A percentile compares a stretch with the other conserved stretches of the same genome.
Evolutionary conservation across 1,284 basidiomycete species (phyloP).

Genomic region (Irpex lacteus): DNA sequence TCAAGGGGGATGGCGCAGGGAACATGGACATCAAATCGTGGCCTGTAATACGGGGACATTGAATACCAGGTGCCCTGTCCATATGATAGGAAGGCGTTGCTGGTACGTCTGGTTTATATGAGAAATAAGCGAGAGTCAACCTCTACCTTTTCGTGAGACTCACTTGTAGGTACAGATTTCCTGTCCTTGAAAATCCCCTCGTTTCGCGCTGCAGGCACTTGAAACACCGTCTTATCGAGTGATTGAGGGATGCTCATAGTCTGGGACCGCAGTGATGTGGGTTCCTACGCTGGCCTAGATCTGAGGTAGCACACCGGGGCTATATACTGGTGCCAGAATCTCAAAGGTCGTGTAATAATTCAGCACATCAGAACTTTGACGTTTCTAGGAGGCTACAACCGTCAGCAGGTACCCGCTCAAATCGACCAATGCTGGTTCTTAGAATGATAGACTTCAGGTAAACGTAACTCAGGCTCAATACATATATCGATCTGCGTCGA

Average conservation of each 20-base stretch:
- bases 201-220: background rate
- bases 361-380: background rate
- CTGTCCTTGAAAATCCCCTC: background rate
- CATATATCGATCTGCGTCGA: background rate
- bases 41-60: constrained; percentile 3
- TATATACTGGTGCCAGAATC: background rate
- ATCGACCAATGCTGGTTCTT: background rate
- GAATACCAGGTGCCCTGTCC: background rate
- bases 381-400: background rate
- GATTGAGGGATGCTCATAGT: too few species aligned
- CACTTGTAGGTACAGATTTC: background rate
- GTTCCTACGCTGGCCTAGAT: background rate
- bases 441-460: background rate
- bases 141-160: background rate
- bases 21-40: constrained; percentile 12
- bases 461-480: background rate
- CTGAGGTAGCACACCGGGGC: background rate
- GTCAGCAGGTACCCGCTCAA: background rate
- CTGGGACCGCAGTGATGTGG: background rate
- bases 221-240: too few species aligned
- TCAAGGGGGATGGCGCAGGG: constrained; percentile 4
- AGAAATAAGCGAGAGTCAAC: background rate
- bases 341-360: background rate
- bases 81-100: background rate
- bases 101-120: background rate